phyloP scores from a whole-genome alignment of 495 filamentous ascomycete genomes.

The Hypoxylon cercidicola region DNA sequence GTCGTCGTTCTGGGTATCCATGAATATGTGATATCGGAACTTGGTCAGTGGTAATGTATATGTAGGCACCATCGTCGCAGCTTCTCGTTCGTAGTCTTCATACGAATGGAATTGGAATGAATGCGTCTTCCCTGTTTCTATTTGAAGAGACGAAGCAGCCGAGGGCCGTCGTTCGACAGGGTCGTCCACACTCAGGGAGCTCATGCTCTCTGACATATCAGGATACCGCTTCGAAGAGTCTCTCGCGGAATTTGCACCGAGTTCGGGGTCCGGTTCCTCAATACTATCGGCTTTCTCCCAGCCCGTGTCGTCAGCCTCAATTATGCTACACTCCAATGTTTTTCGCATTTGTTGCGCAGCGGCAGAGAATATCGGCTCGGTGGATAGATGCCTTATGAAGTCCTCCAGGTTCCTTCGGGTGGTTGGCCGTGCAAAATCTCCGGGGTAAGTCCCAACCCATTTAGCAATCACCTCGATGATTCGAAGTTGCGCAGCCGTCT shows the following conservation, averaged over 20 bases:
- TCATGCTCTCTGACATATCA: conserved; percentile 55
- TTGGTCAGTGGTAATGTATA: conserved; percentile 73
- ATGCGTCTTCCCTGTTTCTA: conserved; percentile 41
- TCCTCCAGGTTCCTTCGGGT: conserved; percentile 75
- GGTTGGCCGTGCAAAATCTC: conserved; percentile 86
- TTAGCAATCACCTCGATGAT: conserved; percentile 84
- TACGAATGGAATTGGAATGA: conserved; percentile 68
- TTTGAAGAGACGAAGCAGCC: conserved; percentile 53
- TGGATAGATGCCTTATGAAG: conserved; percentile 75
- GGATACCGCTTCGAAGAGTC: conserved; percentile 39
- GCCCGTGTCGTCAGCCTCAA: conserved; percentile 82
- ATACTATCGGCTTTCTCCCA: conserved; percentile 78
- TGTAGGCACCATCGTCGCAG: conserved; percentile 71
- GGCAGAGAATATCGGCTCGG: conserved; percentile 78
- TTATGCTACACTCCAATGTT: conserved; percentile 68
- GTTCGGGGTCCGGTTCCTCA: conserved; percentile 36
- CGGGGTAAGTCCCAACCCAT: conserved; percentile 91
- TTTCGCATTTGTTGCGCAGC: conserved; percentile 83
- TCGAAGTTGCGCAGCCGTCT: conserved; percentile 80
- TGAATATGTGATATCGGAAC: conserved; percentile 82
- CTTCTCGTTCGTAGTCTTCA: conserved; percentile 80
- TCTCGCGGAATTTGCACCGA: conserved; percentile 11
- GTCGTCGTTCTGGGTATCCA: conserved; percentile 80
- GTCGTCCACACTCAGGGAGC: conserved; percentile 58
- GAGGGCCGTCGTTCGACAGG: conserved; percentile 56